Evolutionary conservation across 176 grass and related monocot genomes (phyloP), one percentile per base, ranked within the genome.

Genomic region (Puya raimondii): DNA sequence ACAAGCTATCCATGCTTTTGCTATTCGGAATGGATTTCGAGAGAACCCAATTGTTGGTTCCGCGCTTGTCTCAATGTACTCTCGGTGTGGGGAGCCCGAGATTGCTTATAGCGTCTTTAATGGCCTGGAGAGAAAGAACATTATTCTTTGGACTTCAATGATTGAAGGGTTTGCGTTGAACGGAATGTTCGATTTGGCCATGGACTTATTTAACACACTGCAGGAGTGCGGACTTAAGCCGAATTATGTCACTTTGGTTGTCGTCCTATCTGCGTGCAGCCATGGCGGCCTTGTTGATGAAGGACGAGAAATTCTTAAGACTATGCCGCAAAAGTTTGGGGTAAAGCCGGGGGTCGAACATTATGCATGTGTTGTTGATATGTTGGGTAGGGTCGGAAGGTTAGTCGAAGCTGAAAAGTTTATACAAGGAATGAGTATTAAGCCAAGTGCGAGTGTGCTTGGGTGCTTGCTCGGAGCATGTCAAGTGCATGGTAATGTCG

Each of bases 211-310:
- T 16, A 52, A 54, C 25, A 22, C 14, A 53, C 67, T 76, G 64
- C 64, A 76, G 49, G 50, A 22, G 0, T 64, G 66, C 18, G 42
- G 69, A 33, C 23, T 87, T 65, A 49, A 71, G 47, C 84, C 88
- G 42, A 87, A 66, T 17, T 64, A 77, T 56, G 68, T 91, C 75
- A 91, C 84, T 4, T 91, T 91, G 23, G 65, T 87, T 51, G 78
- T 69, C 1, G 29, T 91, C 54, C 68, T 91, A 75, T 72, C 54
- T 16, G 88, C 84, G 12, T 91, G 78, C 51, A 82, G 75, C 72
- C 88, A 91, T 78, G 84, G 88, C 0, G 78, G 81, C 4, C 71
- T 87, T 63, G 71, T 91, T 12, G 51, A 81, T 1, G 78, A 87
- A 78, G 88, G 84, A n/a, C 70, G 81, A n/a, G 64, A 67, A 20